Percentiles rank a stretch among this genome's conserved stretches.
These are phyloP conservation scores for Bipolaris sorokiniana DNA, from an alignment of 2,329 filamentous ascomycete species.

Conservation along the genomic window DNA sequence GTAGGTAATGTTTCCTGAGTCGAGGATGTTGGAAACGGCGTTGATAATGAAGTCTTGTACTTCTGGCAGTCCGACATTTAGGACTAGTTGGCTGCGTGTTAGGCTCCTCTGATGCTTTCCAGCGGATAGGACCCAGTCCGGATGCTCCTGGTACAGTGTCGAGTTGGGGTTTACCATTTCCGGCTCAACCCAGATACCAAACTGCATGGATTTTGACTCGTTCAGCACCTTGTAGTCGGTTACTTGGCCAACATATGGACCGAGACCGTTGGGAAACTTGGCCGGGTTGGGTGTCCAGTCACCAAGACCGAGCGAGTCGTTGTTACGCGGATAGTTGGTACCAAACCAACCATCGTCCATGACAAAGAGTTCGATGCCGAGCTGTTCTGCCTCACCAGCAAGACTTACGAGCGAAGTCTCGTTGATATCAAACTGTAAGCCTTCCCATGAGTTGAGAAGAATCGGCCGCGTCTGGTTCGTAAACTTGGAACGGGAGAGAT, in stretches of 20 bases:
- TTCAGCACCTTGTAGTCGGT: slow-evolving; percentile 58
- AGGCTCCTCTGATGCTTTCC: slow-evolving; percentile 63
- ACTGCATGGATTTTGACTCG: slow-evolving; percentile 58
- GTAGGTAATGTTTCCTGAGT: slow-evolving; percentile 62
- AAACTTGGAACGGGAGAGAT: slow-evolving; percentile 65
- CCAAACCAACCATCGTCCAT: slow-evolving; percentile 74
- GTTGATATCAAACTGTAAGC: slow-evolving; percentile 65
- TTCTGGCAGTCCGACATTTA: slow-evolving; percentile 66
- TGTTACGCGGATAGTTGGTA: slow-evolving; percentile 63
- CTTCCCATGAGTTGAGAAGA: slow-evolving; percentile 71
- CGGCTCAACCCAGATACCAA: slow-evolving; percentile 71
- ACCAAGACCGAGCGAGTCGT: slow-evolving; percentile 65
- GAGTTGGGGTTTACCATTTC: slow-evolving; percentile 72
- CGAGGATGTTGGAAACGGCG: slow-evolving; percentile 61
- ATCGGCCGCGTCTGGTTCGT: slow-evolving; percentile 60
- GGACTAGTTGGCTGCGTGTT: slow-evolving; percentile 64
- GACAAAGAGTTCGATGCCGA: slow-evolving; percentile 69
- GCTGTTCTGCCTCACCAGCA: slow-evolving; percentile 61
- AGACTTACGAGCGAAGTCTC: slow-evolving; percentile 62
- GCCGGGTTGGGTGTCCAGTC: slow-evolving; percentile 67
- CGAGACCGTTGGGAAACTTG: slow-evolving; percentile 65
- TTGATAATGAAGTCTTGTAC: slow-evolving; percentile 69
- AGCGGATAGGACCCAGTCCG: slow-evolving; percentile 68
- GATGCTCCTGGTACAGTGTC: slow-evolving; percentile 65
- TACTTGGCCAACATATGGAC: slow-evolving; percentile 58